Evolutionary conservation across 2,329 filamentous ascomycete species (phyloP), one percentile per base, ranked within the genome.

Genomic region (Aspergillus pseudoglaucus): DNA sequence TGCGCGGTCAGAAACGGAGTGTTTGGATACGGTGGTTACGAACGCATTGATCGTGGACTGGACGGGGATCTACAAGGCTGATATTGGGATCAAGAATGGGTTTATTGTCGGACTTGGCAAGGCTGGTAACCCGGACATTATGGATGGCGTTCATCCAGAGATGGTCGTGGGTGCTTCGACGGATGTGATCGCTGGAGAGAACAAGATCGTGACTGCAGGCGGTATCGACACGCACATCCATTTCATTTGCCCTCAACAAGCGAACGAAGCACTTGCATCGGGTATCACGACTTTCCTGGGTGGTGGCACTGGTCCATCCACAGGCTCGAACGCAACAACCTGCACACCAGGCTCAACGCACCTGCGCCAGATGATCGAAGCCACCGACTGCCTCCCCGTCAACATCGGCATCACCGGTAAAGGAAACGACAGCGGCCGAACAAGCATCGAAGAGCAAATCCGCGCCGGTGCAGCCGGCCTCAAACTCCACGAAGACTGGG

Each of bases 401-500:
- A 97, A 97, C 66, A 75, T 91, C 47, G 91, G 90, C 33, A 87
- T 97, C 61, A 96, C 90, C 0, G 89, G 87, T 38, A 97, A 97
- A 73, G 91, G 91, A 51, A 96, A 95, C 63, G 91, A 97, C 67
- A 83, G 84, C 56, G 80, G 80, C 9, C 78, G 81, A 0, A 65
- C 69, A 2, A 87, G 85, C 8, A 77, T 97, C 2, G 80, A 83
- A 43, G 88, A 96, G 57, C 89, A 95, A 69, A 78, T 88, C 48
- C 72, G 80, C 47, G 91, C 91, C 0, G 91, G 91, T 8, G 90
- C 86, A 1, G 91, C 88, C 58, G 91, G 91, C 6, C 78, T 97
- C 51, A 97, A 97, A 68, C 76, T 97, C 6, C 91, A 97, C 67
- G 91, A 97, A 71, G 91, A 97, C 68, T 97, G 91, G 91, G 91